Base-by-base conservation (phyloP, 352 stramenopile genomes). In the Globisporangium cylindrosporum region DNA sequence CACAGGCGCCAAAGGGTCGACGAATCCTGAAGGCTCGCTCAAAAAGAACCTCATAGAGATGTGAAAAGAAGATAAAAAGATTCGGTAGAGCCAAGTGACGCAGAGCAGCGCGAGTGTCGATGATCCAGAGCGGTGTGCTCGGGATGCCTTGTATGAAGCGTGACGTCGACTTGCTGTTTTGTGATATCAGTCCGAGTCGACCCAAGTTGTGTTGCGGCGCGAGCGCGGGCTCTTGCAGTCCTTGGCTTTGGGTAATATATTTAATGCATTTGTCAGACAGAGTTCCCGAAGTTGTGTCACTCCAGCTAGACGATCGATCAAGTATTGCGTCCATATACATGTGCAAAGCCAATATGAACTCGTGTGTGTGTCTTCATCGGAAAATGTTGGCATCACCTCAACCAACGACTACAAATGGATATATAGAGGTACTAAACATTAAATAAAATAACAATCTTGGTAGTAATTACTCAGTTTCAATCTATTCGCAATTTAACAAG, bases 11-110 rank as follows among this genome's bases (percentile, higher is more conserved):
- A 10, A 88, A 88, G 68, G 43, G 43, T 51, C 81, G 85, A 53
- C 85, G 85, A 46, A 92, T 93, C 63, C 65, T 93, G 38, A 80
- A 82, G 71, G 55, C 73, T 43, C 75, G 75, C 22, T 29, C 67
- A 10, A 82, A 80, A 66, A 68, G 74, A 24, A 38, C 66, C 60
- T 74, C 59, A 57, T 65, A 65, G 59, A 75, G 43, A 69, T 46
- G 57, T 66, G 18, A 27, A 59, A 66, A 73, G 27, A 41, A 25
- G 24, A 46, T n/a, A 18, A 59, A 24, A 62, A 27, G 20, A 48
- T 53, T 32, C 51, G 36, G 24, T 29, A 14, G 22, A 56, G 59
- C 54, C 38, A 54, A 57, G 41, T 43, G 57, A 56, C 27, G 27
- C n/a, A 32, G 29, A 53, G 63, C 24, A 48, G 24, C 36, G 41